Base-by-base conservation (phyloP, 805 yeast species). In the Priceomyces medius region DNA sequence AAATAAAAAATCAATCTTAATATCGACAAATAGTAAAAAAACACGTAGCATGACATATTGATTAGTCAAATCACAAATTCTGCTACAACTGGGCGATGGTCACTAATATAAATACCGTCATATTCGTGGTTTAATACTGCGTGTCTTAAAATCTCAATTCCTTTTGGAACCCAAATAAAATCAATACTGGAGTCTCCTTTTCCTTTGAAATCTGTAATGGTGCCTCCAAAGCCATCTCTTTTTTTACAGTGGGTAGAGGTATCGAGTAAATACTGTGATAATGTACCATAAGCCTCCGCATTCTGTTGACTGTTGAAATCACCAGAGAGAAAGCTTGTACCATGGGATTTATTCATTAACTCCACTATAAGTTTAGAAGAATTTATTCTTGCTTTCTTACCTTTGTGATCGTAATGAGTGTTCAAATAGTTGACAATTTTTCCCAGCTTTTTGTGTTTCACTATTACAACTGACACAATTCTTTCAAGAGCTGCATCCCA, bases 401-500 rank as follows among this genome's bases (percentile, higher is more conserved):
- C 75, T 27, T 48, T 46, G 42, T 69, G 75, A 44, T 69, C 75
- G 44, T 68, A 66, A 56, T 78, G 63, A 46, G 70, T 73, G 41
- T 71, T 63, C 51, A 68, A 58, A 21, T 67, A 58, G 42, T 66
- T 67, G 12, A 35, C 38, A 13, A 35, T 35, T 21, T 35, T 35
- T 13, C 38, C 38, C 38, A 35, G 38, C 18, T 35, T 35, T 17
- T 35, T 35, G 13, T 36, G 67, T 49, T 5, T 66, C 28, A 35
- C 17, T 3, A 35, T 53, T 12, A 66, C 68, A 64, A 63, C 59
- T 16, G 72, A 64, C 4, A 66, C 71, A 16, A 68, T 66, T 31
- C 74, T 51, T 42, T 66, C 70, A 37, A 67, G 50, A 1, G 63
- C 73, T 0, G 73, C 73, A 49, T 68, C 74, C 74, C 74, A 68